Evolutionary conservation across 345 rosid species (phyloP).

Genomic region (Raphanus raphanistrum): DNA sequence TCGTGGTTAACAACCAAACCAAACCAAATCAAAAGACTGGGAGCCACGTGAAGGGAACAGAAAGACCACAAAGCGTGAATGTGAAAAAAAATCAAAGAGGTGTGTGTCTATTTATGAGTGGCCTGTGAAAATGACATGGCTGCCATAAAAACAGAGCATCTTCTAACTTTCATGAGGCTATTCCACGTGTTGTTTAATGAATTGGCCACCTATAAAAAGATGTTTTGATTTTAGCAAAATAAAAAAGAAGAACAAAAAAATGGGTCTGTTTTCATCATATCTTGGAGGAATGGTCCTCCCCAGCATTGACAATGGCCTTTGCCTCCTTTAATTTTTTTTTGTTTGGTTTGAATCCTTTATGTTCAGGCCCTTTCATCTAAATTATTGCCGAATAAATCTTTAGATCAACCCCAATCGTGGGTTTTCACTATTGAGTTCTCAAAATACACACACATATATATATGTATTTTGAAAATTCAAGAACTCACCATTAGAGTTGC

Average conservation of each 20-base stretch:
- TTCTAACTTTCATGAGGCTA: slow-evolving; percentile 5
- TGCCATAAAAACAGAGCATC: slow-evolving; percentile 26
- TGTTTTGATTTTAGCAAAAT: background rate
- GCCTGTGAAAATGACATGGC: slow-evolving; percentile 30
- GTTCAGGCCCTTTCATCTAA: slow-evolving; percentile 3
- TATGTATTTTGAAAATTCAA: too few species aligned
- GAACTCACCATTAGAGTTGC: background rate
- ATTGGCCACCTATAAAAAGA: slow-evolving; percentile 26
- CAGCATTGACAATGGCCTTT: slow-evolving; percentile 15
- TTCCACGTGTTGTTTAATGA: slow-evolving; percentile 9
- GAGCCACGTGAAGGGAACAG: slow-evolving; percentile 24
- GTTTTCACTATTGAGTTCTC: too few species aligned
- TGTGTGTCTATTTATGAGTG: slow-evolving; percentile 31
- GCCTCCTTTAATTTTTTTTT: background rate
- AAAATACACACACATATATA: too few species aligned
- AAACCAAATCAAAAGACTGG: slow-evolving; percentile 8
- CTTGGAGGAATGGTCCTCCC: slow-evolving; percentile 35
- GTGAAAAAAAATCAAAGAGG: slow-evolving; percentile 1
- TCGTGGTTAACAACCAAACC: background rate
- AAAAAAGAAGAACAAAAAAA: background rate
- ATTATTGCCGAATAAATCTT: background rate
- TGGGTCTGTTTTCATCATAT: slow-evolving; percentile 28
- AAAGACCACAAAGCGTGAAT: slow-evolving; percentile 34
- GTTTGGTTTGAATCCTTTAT: background rate
- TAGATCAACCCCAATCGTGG: too few species aligned